Evolutionary conservation across 306 rosid genomes (phyloP).

Genomic region (Prunus fruticosa): DNA sequence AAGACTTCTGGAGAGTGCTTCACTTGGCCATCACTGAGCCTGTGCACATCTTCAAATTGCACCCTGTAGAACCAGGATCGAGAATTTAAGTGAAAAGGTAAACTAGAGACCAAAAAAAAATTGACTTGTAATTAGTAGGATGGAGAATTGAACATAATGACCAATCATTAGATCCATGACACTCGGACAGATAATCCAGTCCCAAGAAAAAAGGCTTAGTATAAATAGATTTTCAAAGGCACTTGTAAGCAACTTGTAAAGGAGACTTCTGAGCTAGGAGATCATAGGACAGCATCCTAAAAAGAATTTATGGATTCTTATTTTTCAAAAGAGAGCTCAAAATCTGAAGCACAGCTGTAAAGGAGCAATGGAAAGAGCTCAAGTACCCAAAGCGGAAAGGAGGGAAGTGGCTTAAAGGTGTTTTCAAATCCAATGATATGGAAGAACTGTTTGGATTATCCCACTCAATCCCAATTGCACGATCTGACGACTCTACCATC

Average conservation of each 20-base stretch:
- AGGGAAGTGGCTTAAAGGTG: conserved; percentile 95
- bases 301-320: neutral
- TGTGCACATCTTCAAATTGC: conserved; percentile 94
- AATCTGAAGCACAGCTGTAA: neutral
- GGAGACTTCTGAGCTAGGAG: neutral
- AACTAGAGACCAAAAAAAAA: neutral
- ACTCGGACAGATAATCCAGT: neutral
- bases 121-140: neutral
- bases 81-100: neutral
- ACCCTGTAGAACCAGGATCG: conserved; percentile 56
- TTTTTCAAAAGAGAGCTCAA: neutral
- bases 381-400: conserved; percentile 97
- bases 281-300: neutral
- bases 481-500: conserved; percentile 77
- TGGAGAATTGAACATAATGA: neutral
- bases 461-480: conserved; percentile 79
- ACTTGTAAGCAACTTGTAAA: neutral
- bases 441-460: conserved; percentile 65
- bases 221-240: neutral
- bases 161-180: neutral
- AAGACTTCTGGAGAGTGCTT: conserved; percentile 91
- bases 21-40: conserved; percentile 98
- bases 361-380: conserved; percentile 25
- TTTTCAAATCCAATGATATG: conserved; percentile 89
- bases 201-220: neutral